Base-by-base conservation (phyloP, 2,329 filamentous ascomycete genomes). In the Shiraia bambusicola region DNA sequence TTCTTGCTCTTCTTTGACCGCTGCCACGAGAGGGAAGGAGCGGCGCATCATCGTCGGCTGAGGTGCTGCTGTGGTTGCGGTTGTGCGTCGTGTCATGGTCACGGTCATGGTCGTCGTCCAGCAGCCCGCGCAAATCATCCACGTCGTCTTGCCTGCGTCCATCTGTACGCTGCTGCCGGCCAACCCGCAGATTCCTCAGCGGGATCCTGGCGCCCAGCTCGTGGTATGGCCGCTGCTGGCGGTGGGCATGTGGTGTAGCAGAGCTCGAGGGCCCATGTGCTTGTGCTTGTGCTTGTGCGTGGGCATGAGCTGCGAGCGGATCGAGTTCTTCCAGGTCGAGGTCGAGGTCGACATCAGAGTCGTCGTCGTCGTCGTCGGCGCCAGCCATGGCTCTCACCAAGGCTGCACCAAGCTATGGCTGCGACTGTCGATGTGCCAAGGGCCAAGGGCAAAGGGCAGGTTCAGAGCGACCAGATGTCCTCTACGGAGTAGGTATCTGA, bases 291-390 rank as follows among this genome's bases (percentile, higher is more conserved):
- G n/a, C n/a, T n/a, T n/a, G n/a, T n/a, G n/a, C n/a, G n/a, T n/a
- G n/a, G n/a, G n/a, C n/a, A n/a, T 58, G 57, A n/a, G 61, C 48
- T 31, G 57, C 49, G 43, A 63, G 63, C 40, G 87, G 86, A 63
- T 91, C 87, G 54, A 93, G 82, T 74, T 92, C 88, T 61, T 88
- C 79, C 55, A 89, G 78, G 58, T 91, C 79, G 55, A 89, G 78
- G 58, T 91, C 86, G 59, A 93, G 76, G 50, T 88, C 84, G 56
- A 85, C 80, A 65, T 92, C 86, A 35, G 84, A 88, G 66, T 91
- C 87, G 64, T 68, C 63, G 70, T 86, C 82, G 69, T 22, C 19
- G 19, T 4, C 19, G 4, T 4, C 19, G 19, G 19, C 19, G n/a
- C n/a, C n/a, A 44, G 72, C 67, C 75, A 76, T 76, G 65, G 65